These are phyloP conservation scores for Penicillium freii DNA, from an alignment of 2,329 filamentous ascomycete genomes.

Conservation along the genomic window DNA sequence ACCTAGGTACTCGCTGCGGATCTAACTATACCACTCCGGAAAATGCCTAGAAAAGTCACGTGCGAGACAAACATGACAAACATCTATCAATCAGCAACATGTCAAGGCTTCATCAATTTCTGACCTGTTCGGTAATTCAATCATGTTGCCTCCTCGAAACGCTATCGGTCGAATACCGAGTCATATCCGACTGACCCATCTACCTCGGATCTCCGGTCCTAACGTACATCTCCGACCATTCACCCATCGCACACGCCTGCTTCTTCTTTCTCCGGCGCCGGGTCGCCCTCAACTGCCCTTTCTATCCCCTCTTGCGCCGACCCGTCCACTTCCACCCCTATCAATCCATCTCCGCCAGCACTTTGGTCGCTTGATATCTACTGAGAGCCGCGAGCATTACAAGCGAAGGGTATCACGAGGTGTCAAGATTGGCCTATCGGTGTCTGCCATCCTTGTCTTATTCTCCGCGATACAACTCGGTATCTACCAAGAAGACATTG, in stretches of 20 bases:
- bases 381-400: slow-evolving; percentile 57
- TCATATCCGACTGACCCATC: slow-evolving; percentile 37
- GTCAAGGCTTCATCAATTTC: neutral
- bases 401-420: slow-evolving; percentile 61
- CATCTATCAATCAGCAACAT: neutral
- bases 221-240: slow-evolving; percentile 50
- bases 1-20: neutral
- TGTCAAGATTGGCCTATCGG: slow-evolving; percentile 67
- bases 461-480: slow-evolving; percentile 62
- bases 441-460: slow-evolving; percentile 64
- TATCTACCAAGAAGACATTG: slow-evolving; percentile 69
- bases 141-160: slow-evolving; percentile 37
- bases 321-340: slow-evolving; percentile 49
- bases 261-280: slow-evolving; percentile 50
- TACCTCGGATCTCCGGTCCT: slow-evolving; percentile 28
- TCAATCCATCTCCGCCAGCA: slow-evolving; percentile 54
- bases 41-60: neutral
- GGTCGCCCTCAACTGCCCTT: slow-evolving; percentile 65
- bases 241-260: slow-evolving; percentile 56
- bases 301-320: slow-evolving; percentile 56
- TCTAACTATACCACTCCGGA: neutral
- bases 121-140: neutral
- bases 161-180: slow-evolving; percentile 42
- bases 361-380: slow-evolving; percentile 72
- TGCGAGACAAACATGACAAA: slow-evolving; percentile 7